Base-by-base conservation (phyloP, 176 grass and related monocot genomes). In the Aegilops longissima region DNA sequence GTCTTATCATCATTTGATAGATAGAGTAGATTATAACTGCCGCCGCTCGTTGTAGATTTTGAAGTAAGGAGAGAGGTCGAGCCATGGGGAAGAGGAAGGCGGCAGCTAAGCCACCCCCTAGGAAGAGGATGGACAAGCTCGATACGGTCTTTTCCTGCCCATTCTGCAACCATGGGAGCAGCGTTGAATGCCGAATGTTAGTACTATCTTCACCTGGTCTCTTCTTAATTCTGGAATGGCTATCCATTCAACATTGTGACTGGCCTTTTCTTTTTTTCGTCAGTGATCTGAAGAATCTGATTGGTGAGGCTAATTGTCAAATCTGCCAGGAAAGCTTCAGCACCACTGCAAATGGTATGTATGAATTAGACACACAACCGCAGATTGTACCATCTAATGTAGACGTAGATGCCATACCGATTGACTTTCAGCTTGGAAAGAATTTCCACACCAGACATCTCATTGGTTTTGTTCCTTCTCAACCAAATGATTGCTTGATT, bases 271-370 rank as follows among this genome's bases (percentile, higher is more conserved):
- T 35, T 24, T 70, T 0, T 88, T 40, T 75, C 44, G 84, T 51
- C 85, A 97, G 94, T 84, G 94, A 96, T 58, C 39, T 94, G 83
- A 97, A 94, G 80, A 97, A 94, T 79, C 77, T 90, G 80, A 92
- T 97, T 62, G 94, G 94, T 5, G 92, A 97, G 67, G 94, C 89
- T 10, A 90, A 82, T 7, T 96, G 94, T 29, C 76, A 85, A 61
- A 97, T 97, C 83, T 97, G 94, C 29, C 92, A 92, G 25, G 94
- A 94, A 81, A 92, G 73, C 61, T 97, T 93, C 85, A 97, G 94
- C 75, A 97, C 90, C 59, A 92, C 87, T 3, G 87, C 92, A 54
- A 94, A 89, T 81, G 94, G 94, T 93, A 91, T 75, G 83, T 35
- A 2, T 4, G 5, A 80, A 84, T 33, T 59, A 21, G 34, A 31